A percentile compares a stretch with the other conserved stretches of the same genome.
phyloP scores from a whole-genome alignment of 441 rosid species.

The Macaranga tanarius region DNA sequence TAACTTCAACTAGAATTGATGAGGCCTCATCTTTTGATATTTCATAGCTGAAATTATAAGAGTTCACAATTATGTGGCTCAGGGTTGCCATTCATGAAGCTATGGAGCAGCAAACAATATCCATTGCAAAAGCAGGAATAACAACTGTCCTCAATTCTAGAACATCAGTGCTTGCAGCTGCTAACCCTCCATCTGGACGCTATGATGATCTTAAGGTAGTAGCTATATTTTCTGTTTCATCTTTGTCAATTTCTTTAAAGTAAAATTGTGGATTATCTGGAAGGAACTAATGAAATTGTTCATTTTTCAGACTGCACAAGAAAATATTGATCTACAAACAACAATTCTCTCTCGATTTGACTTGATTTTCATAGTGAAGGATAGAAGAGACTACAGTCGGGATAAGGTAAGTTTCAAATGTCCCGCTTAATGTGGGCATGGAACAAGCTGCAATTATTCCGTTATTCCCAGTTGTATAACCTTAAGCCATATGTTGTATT shows the following conservation, averaged over 20 bases:
- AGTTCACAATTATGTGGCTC: slow-evolving; percentile 15
- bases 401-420: slow-evolving; percentile 59
- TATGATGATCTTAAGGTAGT: slow-evolving; percentile 96
- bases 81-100: slow-evolving; percentile 99
- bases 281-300: slow-evolving; percentile 21
- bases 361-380: slow-evolving; percentile 93
- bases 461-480: not conserved
- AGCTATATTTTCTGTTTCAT: slow-evolving; percentile 4
- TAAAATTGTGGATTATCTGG: slow-evolving; percentile 15
- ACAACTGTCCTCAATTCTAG: slow-evolving; percentile 97
- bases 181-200: slow-evolving; percentile 96
- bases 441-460: not conserved
- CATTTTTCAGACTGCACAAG: slow-evolving; percentile 80
- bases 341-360: slow-evolving; percentile 97
- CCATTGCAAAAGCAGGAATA: slow-evolving; percentile 98
- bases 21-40: slow-evolving; percentile 8
- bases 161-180: slow-evolving; percentile 98
- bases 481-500: not conserved
- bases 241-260: slow-evolving; percentile 13
- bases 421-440: slow-evolving; percentile 1
- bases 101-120: slow-evolving; percentile 99
- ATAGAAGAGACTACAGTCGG: slow-evolving; percentile 74
- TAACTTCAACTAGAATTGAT: slow-evolving; percentile 29
- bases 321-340: slow-evolving; percentile 94
- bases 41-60: slow-evolving; percentile 6